These are phyloP conservation scores for Entomortierella beljakovae DNA, from an alignment of 192 early-diverging fungal species.

Conservation along the genomic window DNA sequence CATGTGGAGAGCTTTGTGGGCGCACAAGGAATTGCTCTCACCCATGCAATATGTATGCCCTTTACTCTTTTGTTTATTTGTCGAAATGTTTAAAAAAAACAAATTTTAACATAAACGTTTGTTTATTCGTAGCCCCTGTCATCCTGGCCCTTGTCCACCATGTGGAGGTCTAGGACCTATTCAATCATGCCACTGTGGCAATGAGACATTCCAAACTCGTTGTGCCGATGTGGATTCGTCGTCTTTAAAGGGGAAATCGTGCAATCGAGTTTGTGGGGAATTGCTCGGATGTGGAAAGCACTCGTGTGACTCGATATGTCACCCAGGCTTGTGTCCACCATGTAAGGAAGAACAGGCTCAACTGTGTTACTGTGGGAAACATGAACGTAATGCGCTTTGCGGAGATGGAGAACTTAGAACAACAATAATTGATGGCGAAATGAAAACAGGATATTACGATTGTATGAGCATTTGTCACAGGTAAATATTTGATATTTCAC, in stretches of 20 bases:
- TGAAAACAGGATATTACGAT: slow-evolving; percentile 59
- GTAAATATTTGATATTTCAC: slow-evolving; percentile 31
- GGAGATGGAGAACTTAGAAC: slow-evolving; percentile 62
- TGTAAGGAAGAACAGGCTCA: slow-evolving; percentile 70
- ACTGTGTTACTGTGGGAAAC: slow-evolving; percentile 77
- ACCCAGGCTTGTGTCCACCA: slow-evolving; percentile 74
- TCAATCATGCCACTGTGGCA: slow-evolving; percentile 88
- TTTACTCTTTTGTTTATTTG: background rate
- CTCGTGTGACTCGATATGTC: slow-evolving; percentile 72
- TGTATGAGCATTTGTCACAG: slow-evolving; percentile 63
- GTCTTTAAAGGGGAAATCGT: slow-evolving; percentile 69
- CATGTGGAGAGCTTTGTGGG: slow-evolving; percentile 86
- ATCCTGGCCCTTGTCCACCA: slow-evolving; percentile 95
- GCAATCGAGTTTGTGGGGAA: slow-evolving; percentile 76
- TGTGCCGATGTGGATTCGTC: slow-evolving; percentile 81
- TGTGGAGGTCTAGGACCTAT: slow-evolving; percentile 84
- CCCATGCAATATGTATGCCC: slow-evolving; percentile 66
- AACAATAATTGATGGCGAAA: slow-evolving; percentile 37
- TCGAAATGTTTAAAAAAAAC: too few relatives aligned
- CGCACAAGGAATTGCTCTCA: slow-evolving; percentile 76
- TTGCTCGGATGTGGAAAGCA: slow-evolving; percentile 78
- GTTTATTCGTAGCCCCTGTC: slow-evolving; percentile 68
- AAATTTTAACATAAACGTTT: too few relatives aligned
- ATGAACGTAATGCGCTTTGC: slow-evolving; percentile 68
- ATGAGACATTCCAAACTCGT: slow-evolving; percentile 70